Evolutionary conservation across 257 asterid species (phyloP).

Genomic region (Scutellaria barbata): DNA sequence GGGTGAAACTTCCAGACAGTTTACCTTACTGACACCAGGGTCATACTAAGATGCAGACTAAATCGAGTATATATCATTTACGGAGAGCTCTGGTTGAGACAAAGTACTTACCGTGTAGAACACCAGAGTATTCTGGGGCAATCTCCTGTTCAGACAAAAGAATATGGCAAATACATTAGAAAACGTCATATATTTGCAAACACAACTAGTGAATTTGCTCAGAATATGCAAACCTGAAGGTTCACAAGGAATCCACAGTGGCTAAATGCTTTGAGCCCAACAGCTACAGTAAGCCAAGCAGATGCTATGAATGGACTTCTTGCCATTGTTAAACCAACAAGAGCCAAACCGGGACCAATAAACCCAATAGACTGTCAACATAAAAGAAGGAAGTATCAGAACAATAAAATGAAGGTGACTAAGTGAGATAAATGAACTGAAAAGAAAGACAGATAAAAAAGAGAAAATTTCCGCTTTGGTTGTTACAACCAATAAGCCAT

Average conservation of each 20-base stretch:
- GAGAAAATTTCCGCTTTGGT: background rate
- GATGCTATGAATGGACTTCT: slow-evolving; percentile 79
- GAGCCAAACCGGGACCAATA: slow-evolving; percentile 82
- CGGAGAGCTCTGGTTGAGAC: background rate
- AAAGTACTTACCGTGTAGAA: slow-evolving; percentile 74
- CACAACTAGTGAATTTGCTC: slow-evolving; percentile 31
- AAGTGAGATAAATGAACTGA: slow-evolving; percentile 10
- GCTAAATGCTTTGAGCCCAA: slow-evolving; percentile 92
- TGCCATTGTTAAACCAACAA: slow-evolving; percentile 76
- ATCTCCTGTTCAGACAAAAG: slow-evolving; percentile 67
- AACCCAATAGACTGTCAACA: slow-evolving; percentile 81
- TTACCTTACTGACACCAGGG: slow-evolving; percentile 10
- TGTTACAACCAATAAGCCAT: slow-evolving; percentile 19
- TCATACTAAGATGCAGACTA: background rate
- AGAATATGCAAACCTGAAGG: slow-evolving; percentile 70
- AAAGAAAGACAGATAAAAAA: background rate
- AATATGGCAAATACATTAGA: slow-evolving; percentile 35
- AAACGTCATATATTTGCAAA: slow-evolving; percentile 27
- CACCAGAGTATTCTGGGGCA: slow-evolving; percentile 94
- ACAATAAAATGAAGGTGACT: slow-evolving; percentile 11
- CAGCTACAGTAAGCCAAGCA: slow-evolving; percentile 96
- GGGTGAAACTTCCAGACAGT: slow-evolving; percentile 17
- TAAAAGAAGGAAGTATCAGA: slow-evolving; percentile 18
- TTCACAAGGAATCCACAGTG: slow-evolving; percentile 98
- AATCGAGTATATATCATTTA: slow-evolving; percentile 7